Percentiles rank a stretch among this genome's conserved stretches.
Conservation (phyloP, 1,284 basidiomycete species). For the Tremellales sp. region DNA sequence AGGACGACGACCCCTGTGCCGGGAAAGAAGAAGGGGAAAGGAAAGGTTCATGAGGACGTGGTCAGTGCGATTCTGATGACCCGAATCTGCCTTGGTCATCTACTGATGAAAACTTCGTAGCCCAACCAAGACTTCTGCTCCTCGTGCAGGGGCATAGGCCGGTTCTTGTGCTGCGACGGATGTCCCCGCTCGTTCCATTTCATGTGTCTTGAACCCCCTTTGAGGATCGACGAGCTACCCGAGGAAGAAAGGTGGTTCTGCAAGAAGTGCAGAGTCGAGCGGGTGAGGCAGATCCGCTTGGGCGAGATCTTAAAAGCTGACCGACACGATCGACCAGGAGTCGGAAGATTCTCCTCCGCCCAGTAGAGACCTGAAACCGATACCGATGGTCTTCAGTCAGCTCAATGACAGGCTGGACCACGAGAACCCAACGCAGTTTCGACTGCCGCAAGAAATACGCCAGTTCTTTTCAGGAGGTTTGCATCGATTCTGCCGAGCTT, state of each 20-base stretch:
- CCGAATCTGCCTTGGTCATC: background rate
- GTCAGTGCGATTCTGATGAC: slow-evolving; percentile 18
- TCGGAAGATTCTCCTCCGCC: slow-evolving; percentile 8
- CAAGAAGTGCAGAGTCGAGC: slow-evolving; percentile 41
- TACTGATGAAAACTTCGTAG: slow-evolving; percentile 45
- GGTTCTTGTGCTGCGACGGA: slow-evolving; percentile 92
- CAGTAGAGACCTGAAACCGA: slow-evolving; percentile 23
- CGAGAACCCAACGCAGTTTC: slow-evolving; percentile 63
- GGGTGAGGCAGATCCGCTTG: slow-evolving; percentile 23
- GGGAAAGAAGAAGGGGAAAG: slow-evolving; percentile 31
- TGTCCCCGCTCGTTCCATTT: slow-evolving; percentile 96
- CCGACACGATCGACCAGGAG: slow-evolving; percentile 4
- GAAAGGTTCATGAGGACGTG: slow-evolving; percentile 25
- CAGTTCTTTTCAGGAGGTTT: slow-evolving; percentile 67
- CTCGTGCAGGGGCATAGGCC: slow-evolving; percentile 68
- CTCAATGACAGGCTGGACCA: slow-evolving; percentile 35
- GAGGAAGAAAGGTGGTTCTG: slow-evolving; percentile 94
- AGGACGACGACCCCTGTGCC: slow-evolving; percentile 6
- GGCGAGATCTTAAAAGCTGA: background rate
- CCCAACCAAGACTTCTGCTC: slow-evolving; percentile 94
- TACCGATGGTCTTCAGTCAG: slow-evolving; percentile 32
- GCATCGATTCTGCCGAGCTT: slow-evolving; percentile 10
- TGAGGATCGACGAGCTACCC: slow-evolving; percentile 77
- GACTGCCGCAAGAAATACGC: slow-evolving; percentile 79
- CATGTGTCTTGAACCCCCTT: slow-evolving; percentile 90